Percentiles rank a stretch among this genome's conserved stretches.
These are phyloP conservation scores for Rehmannia glutinosa DNA, from an alignment of 257 asterid genomes.

Conservation along the genomic window DNA sequence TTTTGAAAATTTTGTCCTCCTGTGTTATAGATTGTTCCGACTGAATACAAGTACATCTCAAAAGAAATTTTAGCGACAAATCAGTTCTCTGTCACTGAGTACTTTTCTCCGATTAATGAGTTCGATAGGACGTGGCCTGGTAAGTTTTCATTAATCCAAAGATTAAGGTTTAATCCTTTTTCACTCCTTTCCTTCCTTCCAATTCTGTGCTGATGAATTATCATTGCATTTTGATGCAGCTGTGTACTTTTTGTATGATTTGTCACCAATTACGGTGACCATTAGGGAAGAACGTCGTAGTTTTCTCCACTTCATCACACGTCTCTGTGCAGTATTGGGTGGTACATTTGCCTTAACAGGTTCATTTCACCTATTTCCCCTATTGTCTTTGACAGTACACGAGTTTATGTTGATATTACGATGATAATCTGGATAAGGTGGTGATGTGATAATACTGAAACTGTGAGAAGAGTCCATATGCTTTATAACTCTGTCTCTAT, in stretches of 20 bases:
- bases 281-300: conserved; percentile 96
- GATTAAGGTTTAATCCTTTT: background rate
- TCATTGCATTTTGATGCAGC: conserved; percentile 46
- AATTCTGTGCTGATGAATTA: background rate
- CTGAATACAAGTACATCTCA: conserved; percentile 83
- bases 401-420: conserved; percentile 7
- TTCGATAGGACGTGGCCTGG: conserved; percentile 90
- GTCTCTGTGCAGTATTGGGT: conserved; percentile 95
- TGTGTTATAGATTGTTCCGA: conserved; percentile 80
- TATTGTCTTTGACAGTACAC: conserved; percentile 9
- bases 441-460: too few species aligned
- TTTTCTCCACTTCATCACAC: conserved; percentile 96
- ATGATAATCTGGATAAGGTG: conserved; percentile 6
- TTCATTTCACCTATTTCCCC: conserved; percentile 25
- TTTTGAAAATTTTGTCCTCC: conserved; percentile 17
- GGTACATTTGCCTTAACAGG: conserved; percentile 99
- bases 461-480: too few species aligned
- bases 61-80: conserved; percentile 85
- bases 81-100: conserved; percentile 94
- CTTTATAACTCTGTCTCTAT: too few species aligned
- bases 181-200: background rate
- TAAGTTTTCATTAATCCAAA: conserved; percentile 26
- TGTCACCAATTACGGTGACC: conserved; percentile 97
- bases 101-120: conserved; percentile 82
- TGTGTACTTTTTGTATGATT: conserved; percentile 88